Percentiles rank a stretch among this genome's conserved stretches.
phyloP scores from a whole-genome alignment of 495 filamentous ascomycete genomes.

The Tuber calosporum region DNA sequence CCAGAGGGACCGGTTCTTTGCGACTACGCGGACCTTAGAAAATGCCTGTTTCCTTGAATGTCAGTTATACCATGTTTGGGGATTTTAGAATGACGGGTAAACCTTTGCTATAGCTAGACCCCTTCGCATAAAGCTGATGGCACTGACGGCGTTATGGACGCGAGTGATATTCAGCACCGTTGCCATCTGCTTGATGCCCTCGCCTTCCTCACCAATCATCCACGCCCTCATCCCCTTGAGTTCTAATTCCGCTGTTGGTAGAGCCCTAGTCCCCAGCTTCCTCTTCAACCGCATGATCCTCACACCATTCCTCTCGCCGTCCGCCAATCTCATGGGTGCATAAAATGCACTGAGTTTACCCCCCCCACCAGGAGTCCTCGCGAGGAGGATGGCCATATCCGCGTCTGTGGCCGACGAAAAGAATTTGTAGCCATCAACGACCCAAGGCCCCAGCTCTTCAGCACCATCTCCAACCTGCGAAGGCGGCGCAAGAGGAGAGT shows the following conservation, averaged over 20 bases:
- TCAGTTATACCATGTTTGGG: background rate
- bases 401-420: slow-evolving; percentile 70
- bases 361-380: slow-evolving; percentile 49
- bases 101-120: slow-evolving; percentile 56
- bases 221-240: slow-evolving; percentile 56
- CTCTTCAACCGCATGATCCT: slow-evolving; percentile 61
- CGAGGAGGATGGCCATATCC: slow-evolving; percentile 62
- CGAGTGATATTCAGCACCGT: slow-evolving; percentile 64
- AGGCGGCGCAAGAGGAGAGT: slow-evolving; percentile 25
- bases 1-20: slow-evolving; percentile 48
- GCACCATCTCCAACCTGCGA: slow-evolving; percentile 36
- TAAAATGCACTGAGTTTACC: slow-evolving; percentile 59
- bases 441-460: slow-evolving; percentile 53
- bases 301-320: slow-evolving; percentile 58
- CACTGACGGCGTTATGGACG: slow-evolving; percentile 55
- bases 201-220: slow-evolving; percentile 56
- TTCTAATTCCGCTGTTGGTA: slow-evolving; percentile 66
- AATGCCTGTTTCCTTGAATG: slow-evolving; percentile 30
- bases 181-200: slow-evolving; percentile 59
- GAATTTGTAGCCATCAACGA: slow-evolving; percentile 66
- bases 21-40: slow-evolving; percentile 48
- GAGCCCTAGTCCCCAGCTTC: slow-evolving; percentile 61
- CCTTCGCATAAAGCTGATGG: slow-evolving; percentile 54
- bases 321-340: slow-evolving; percentile 55
- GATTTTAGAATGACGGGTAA: slow-evolving; percentile 42